Evolutionary conservation across 2,329 filamentous ascomycete species (phyloP).

Genomic region (Aspergillus hortae): DNA sequence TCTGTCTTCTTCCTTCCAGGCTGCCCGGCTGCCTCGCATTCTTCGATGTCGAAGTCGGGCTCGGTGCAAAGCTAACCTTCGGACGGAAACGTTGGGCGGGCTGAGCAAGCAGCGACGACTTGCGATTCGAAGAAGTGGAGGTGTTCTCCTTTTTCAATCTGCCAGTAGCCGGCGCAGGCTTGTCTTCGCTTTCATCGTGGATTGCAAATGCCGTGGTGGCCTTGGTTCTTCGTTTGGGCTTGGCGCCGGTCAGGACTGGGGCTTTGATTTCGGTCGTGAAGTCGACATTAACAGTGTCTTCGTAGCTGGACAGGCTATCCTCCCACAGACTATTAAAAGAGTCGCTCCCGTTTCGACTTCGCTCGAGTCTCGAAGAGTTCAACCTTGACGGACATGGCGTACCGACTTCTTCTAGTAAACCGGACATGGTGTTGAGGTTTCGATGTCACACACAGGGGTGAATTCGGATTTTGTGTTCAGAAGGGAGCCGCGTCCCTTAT

Average conservation of each 20-base stretch:
- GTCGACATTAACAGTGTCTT: conserved; percentile 38
- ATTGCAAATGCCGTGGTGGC: conserved; percentile 32
- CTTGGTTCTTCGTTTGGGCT: conserved; percentile 27
- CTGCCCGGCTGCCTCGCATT: conserved; percentile 9
- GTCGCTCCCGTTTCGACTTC: conserved; percentile 15
- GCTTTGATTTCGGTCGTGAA: conserved; percentile 39
- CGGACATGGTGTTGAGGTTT: conserved; percentile 19
- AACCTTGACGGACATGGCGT: conserved; percentile 34
- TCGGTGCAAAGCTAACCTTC: conserved; percentile 26
- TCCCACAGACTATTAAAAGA: conserved; percentile 24
- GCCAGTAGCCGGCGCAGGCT: conserved; percentile 5
- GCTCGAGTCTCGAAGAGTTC: conserved; percentile 16
- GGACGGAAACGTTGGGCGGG: conserved; percentile 40
- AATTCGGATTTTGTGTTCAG: neutral
- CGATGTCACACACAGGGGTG: neutral
- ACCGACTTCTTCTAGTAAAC: conserved; percentile 20
- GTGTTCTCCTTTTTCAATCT: conserved; percentile 18
- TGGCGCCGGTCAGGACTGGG: conserved; percentile 26
- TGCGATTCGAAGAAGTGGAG: conserved; percentile 17
- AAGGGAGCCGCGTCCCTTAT: neutral
- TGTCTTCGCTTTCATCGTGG: conserved; percentile 33
- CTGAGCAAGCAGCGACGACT: conserved; percentile 36
- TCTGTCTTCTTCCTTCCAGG: conserved; percentile 4
- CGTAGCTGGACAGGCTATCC: conserved; percentile 21
- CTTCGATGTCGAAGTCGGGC: conserved; percentile 18